Evolutionary conservation across 1,284 basidiomycete species (phyloP).

Genomic region (Amylostereum areolatum): DNA sequence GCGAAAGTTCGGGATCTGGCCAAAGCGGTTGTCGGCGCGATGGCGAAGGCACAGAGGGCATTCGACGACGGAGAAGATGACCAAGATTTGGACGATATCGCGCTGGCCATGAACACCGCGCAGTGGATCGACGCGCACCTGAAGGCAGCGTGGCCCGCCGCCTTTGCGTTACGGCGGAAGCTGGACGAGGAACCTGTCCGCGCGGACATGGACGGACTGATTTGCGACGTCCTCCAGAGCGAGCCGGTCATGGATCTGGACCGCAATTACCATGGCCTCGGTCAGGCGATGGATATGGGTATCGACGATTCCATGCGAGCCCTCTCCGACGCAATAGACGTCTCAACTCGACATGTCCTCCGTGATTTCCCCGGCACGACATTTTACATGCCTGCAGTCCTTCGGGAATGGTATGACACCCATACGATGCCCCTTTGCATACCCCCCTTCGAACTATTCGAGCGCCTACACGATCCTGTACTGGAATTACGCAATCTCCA

Average conservation of each 20-base stretch:
- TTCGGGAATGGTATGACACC: too few species aligned
- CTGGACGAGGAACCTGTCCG: conserved; percentile 1
- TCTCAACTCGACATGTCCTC: neutral
- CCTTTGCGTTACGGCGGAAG: neutral
- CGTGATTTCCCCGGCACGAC: neutral
- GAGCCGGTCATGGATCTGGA: conserved; percentile 4
- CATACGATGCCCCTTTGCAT: neutral
- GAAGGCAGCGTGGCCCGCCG: neutral
- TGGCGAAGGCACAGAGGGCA: neutral
- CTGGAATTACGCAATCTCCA: neutral
- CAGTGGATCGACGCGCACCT: neutral
- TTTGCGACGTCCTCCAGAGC: neutral
- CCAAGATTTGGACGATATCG: too few species aligned
- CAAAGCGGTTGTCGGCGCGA: neutral
- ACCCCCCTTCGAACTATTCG: neutral
- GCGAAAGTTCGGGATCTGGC: neutral
- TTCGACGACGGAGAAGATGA: neutral
- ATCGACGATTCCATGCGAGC: conserved; percentile 2
- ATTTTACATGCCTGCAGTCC: neutral
- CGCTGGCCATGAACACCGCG: neutral
- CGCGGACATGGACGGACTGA: conserved; percentile 3
- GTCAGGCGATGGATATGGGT: conserved; percentile 4
- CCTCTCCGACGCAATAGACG: conserved; percentile 3
- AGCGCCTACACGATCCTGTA: neutral
- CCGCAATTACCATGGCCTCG: conserved; percentile 10